Percentiles rank a stretch among this genome's conserved stretches.
Evolutionary conservation across 2,329 filamentous ascomycete species (phyloP).

Genomic region (Salinomyces thailandicus): DNA sequence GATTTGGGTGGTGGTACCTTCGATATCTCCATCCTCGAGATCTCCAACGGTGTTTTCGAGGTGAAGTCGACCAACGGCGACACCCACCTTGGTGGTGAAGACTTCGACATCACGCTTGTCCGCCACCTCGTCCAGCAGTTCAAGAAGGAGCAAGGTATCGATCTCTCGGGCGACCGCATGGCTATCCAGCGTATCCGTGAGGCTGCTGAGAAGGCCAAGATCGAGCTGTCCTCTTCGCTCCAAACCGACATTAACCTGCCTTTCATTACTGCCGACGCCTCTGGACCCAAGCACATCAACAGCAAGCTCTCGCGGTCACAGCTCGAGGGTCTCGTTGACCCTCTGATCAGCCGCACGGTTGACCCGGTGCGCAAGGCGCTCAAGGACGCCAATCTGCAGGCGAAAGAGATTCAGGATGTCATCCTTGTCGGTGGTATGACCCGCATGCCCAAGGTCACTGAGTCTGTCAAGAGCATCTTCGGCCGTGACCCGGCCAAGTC

Average conservation of each 20-base stretch:
- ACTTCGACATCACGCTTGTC: slow-evolving; percentile 92
- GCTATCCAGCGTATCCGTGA: slow-evolving; percentile 98
- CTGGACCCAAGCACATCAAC: slow-evolving; percentile 97
- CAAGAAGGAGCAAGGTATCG: slow-evolving; percentile 90
- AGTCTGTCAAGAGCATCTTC: slow-evolving; percentile 95
- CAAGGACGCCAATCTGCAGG: slow-evolving; percentile 83
- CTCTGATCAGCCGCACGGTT: slow-evolving; percentile 73
- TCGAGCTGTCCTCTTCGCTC: slow-evolving; percentile 87
- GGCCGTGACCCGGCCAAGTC: slow-evolving; percentile 95
- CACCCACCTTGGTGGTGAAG: slow-evolving; percentile 94
- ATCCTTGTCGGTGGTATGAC: slow-evolving; percentile 99
- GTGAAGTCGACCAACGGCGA: slow-evolving; percentile 99
- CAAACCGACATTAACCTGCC: slow-evolving; percentile 97
- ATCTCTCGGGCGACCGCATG: slow-evolving; percentile 88
- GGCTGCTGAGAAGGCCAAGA: slow-evolving; percentile 98
- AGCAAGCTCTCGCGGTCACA: slow-evolving; percentile 83
- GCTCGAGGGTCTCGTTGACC: slow-evolving; percentile 86
- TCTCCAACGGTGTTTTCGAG: slow-evolving; percentile 96
- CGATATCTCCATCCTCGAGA: slow-evolving; percentile 96
- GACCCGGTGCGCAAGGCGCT: slow-evolving; percentile 93
- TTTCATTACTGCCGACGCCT: slow-evolving; percentile 94
- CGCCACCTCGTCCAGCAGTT: slow-evolving; percentile 89
- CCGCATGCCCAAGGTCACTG: slow-evolving; percentile 95
- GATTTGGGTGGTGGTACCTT: slow-evolving; percentile 98
- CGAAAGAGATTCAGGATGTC: slow-evolving; percentile 94